Conservation (phyloP, 2,329 filamentous ascomycete genomes). For the Alternaria tenuissima region DNA sequence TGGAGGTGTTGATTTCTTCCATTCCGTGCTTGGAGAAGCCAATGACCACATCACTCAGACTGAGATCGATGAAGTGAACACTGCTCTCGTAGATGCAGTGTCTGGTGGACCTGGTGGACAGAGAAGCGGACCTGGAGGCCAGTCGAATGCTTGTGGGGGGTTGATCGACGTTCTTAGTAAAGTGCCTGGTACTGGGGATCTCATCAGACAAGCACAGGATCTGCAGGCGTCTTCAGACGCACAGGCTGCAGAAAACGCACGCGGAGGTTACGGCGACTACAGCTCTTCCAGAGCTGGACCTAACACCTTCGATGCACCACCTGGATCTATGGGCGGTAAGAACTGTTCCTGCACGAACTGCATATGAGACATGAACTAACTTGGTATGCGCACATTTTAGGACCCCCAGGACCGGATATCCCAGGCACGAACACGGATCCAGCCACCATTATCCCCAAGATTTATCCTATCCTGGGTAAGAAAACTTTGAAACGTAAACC, state of each 20-base stretch:
- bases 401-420: slow-evolving; percentile 61
- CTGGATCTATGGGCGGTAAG: slow-evolving; percentile 53
- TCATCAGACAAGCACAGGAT: slow-evolving; percentile 57
- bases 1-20: slow-evolving; percentile 61
- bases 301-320: slow-evolving; percentile 51
- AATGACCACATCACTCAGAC: slow-evolving; percentile 60
- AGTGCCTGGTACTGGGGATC: slow-evolving; percentile 67
- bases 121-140: slow-evolving; percentile 41
- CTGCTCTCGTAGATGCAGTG: slow-evolving; percentile 53
- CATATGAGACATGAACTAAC: not conserved
- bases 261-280: slow-evolving; percentile 50
- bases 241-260: slow-evolving; percentile 56
- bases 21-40: slow-evolving; percentile 60
- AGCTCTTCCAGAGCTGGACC: slow-evolving; percentile 49
- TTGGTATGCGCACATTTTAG: not conserved
- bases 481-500: not conserved
- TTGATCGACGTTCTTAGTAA: slow-evolving; percentile 77
- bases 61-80: slow-evolving; percentile 58
- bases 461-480: slow-evolving; percentile 82
- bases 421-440: slow-evolving; percentile 82
- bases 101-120: slow-evolving; percentile 28
- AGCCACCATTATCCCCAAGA: slow-evolving; percentile 63
- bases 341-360: not conserved
- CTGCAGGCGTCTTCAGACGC: slow-evolving; percentile 59
- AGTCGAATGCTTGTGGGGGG: slow-evolving; percentile 42